Conservation (phyloP, 208 protist genomes). For the Naegleria gruberi region DNA sequence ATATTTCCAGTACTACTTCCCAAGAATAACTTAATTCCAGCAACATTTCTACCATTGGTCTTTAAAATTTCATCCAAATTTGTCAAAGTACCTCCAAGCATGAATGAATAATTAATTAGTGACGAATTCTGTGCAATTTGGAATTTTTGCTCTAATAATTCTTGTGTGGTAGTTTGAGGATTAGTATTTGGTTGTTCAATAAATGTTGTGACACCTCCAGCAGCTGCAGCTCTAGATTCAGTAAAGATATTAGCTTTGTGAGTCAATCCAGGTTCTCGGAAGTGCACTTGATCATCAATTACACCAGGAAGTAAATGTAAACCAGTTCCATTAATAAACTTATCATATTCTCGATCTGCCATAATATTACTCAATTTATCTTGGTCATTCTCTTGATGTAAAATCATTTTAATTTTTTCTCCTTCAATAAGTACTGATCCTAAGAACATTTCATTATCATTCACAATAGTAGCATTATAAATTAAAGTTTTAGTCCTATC, state of each 20-base stretch:
- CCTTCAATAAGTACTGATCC: not conserved
- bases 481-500: not conserved
- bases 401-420: not conserved
- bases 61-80: constrained; percentile 55
- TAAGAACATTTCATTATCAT: not conserved
- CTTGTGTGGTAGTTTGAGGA: constrained; percentile 63
- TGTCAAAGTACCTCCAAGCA: constrained; percentile 59
- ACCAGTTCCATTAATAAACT: not conserved
- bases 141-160: constrained; percentile 60
- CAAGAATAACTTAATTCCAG: constrained; percentile 69
- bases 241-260: constrained; percentile 80
- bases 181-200: constrained; percentile 76
- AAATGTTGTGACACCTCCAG: constrained; percentile 67
- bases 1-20: constrained; percentile 72
- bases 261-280: constrained; percentile 77
- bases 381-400: not conserved
- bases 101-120: constrained; percentile 59
- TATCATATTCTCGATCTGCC: not conserved
- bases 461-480: not conserved
- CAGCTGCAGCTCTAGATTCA: constrained; percentile 71
- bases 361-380: not conserved
- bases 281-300: constrained; percentile 84
- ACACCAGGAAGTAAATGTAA: constrained; percentile 51
- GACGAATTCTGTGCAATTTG: constrained; percentile 35
- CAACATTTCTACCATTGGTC: constrained; percentile 49